Evolutionary conservation across 139 green algal species (phyloP).

Genomic region (Asterochloris erici): DNA sequence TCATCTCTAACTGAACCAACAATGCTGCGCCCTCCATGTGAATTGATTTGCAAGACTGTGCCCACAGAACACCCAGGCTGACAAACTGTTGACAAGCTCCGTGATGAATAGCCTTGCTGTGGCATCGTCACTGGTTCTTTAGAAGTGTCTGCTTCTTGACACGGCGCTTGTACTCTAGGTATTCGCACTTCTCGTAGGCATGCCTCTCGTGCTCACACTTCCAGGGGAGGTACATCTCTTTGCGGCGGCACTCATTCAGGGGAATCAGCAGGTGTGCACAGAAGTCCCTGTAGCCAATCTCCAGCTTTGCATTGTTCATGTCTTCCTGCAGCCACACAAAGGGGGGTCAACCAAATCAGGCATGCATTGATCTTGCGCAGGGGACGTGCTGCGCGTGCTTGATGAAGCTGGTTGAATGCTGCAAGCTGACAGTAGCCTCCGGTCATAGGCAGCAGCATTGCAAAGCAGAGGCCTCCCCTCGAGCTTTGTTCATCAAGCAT

Average conservation of each 20-base stretch:
- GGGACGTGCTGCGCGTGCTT: not conserved
- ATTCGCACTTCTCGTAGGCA: constrained; percentile 83
- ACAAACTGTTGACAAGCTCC: too few species aligned
- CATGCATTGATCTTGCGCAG: too few species aligned
- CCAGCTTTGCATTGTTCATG: constrained; percentile 71
- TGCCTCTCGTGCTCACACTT: constrained; percentile 71
- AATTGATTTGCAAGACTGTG: too few species aligned
- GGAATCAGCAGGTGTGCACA: constrained; percentile 89
- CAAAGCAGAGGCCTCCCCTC: too few species aligned
- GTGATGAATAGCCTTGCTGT: too few species aligned
- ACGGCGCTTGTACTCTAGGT: constrained; percentile 68
- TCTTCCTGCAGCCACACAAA: constrained; percentile 64
- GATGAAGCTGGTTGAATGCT: not conserved
- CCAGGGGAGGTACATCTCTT: constrained; percentile 69
- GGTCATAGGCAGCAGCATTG: too few species aligned
- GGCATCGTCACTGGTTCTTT: too few species aligned
- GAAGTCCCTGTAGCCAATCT: constrained; percentile 79
- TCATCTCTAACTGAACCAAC: too few species aligned
- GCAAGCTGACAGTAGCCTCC: too few species aligned
- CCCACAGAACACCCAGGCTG: too few species aligned
- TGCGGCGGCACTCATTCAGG: constrained; percentile 81
- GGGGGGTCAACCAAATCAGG: not conserved
- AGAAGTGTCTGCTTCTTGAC: constrained; percentile 18
- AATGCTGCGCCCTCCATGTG: too few species aligned
- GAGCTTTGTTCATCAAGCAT: too few species aligned